Conservation (phyloP, 768 basidiomycete species). For the Mycena leptocephala region DNA sequence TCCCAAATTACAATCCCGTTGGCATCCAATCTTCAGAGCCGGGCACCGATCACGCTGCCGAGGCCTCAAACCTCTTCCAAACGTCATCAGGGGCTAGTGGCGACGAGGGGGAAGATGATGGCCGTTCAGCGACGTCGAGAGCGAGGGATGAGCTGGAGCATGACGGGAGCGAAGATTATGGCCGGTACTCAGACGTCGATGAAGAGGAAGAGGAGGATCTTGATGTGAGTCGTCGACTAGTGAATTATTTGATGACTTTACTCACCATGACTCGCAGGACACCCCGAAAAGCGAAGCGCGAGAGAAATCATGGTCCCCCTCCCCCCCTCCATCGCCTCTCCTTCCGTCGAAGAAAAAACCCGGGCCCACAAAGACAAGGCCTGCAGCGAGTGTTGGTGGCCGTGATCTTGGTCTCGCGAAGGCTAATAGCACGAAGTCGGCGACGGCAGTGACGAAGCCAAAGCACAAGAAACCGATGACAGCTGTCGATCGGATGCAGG, state of each 20-base stretch:
- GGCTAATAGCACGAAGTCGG: neutral
- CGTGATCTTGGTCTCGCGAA: constrained; percentile 1
- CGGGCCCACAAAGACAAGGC: too few relatives aligned
- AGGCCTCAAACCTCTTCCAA: too few relatives aligned
- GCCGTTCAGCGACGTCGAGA: neutral
- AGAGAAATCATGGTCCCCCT: too few relatives aligned
- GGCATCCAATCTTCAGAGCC: too few relatives aligned
- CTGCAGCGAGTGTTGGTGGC: too few relatives aligned
- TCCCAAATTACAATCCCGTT: too few relatives aligned
- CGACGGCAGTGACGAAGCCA: neutral
- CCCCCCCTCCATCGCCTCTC: neutral
- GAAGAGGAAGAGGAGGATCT: neutral
- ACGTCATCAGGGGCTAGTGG: neutral
- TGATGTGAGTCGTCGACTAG: neutral
- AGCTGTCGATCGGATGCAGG: constrained; percentile 5
- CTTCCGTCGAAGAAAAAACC: neutral
- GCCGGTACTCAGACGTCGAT: neutral
- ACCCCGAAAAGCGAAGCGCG: too few relatives aligned
- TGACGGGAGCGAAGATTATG: neutral
- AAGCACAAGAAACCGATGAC: neutral
- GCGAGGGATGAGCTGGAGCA: neutral
- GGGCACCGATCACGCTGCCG: too few relatives aligned
- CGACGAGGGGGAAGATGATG: neutral
- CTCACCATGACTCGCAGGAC: too few relatives aligned
- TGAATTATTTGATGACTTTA: too few relatives aligned